phyloP scores from a whole-genome alignment of 106 monocot genomes.

The Narthecium ossifragum region DNA sequence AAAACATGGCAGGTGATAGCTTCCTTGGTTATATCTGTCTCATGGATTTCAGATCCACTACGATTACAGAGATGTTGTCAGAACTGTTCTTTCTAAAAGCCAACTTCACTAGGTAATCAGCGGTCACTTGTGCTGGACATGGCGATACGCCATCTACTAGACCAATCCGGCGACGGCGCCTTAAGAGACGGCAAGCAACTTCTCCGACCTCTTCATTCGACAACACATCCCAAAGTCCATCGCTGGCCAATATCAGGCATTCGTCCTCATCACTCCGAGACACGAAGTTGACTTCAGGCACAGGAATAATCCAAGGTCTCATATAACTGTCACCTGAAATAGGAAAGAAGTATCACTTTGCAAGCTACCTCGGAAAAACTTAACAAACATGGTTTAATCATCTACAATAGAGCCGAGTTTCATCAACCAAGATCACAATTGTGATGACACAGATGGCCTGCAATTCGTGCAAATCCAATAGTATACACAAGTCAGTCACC shows the following conservation, averaged over 20 bases:
- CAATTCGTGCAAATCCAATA: too few species aligned
- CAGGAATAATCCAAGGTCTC: conserved; percentile 42
- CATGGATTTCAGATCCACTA: conserved; percentile 26
- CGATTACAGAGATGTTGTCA: conserved; percentile 27
- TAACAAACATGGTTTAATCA: not conserved
- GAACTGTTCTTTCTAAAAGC: conserved; percentile 17
- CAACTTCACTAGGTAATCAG: conserved; percentile 7
- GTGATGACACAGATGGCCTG: too few species aligned
- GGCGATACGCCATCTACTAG: conserved; percentile 4
- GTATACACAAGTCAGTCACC: too few species aligned
- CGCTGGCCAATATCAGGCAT: conserved; percentile 33
- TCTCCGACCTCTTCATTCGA: conserved; percentile 23
- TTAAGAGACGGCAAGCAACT: conserved; percentile 24
- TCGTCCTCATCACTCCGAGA: conserved; percentile 31
- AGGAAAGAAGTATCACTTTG: not conserved
- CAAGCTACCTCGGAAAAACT: too few species aligned
- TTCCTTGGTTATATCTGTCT: too few species aligned
- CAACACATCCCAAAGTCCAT: conserved; percentile 34
- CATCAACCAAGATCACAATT: too few species aligned
- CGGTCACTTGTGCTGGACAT: conserved; percentile 23
- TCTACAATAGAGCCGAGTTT: too few species aligned
- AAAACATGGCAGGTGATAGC: too few species aligned
- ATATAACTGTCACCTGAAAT: conserved; percentile 41
- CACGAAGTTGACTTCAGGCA: conserved; percentile 25
- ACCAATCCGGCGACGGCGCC: conserved; percentile 19